Evolutionary conservation across 345 rosid species (phyloP).

Genomic region (Boechera divaricarpa): DNA sequence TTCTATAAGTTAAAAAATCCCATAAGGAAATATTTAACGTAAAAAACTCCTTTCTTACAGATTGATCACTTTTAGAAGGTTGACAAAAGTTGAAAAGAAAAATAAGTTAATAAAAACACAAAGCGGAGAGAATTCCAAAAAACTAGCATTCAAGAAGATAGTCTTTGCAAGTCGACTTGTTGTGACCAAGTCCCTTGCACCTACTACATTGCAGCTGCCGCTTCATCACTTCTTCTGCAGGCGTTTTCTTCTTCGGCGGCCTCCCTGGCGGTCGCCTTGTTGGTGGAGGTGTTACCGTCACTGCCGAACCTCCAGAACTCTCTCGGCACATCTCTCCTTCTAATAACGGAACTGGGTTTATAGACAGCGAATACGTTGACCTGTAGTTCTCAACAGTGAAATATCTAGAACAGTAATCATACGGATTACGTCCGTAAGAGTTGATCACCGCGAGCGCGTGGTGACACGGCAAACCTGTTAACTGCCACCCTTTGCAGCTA

Average conservation of each 20-base stretch:
- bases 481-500: conserved; percentile 88
- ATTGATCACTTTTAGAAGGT: conserved; percentile 12
- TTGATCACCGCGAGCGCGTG: conserved; percentile 75
- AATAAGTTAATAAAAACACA: not conserved
- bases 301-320: conserved; percentile 55
- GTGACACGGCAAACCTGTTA: conserved; percentile 81
- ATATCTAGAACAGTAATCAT: conserved; percentile 78
- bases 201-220: conserved; percentile 95
- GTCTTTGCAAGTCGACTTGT: conserved; percentile 97
- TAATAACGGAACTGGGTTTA: conserved; percentile 68
- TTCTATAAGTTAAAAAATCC: conserved; percentile 5
- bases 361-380: conserved; percentile 66
- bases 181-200: conserved; percentile 98
- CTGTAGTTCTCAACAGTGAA: conserved; percentile 75
- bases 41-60: conserved; percentile 32
- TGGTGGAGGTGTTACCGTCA: conserved; percentile 88
- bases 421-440: conserved; percentile 61
- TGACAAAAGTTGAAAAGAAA: conserved; percentile 16
- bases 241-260: conserved; percentile 71
- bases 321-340: conserved; percentile 54
- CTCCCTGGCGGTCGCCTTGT: conserved; percentile 86
- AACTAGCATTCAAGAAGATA: conserved; percentile 51
- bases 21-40: not conserved
- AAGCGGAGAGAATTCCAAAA: not conserved
- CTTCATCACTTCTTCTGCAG: conserved; percentile 67